Evolutionary conservation across 2,329 filamentous ascomycete genomes (phyloP), one percentile per base, ranked within the genome.

Genomic region (Epichloe sylvatica): DNA sequence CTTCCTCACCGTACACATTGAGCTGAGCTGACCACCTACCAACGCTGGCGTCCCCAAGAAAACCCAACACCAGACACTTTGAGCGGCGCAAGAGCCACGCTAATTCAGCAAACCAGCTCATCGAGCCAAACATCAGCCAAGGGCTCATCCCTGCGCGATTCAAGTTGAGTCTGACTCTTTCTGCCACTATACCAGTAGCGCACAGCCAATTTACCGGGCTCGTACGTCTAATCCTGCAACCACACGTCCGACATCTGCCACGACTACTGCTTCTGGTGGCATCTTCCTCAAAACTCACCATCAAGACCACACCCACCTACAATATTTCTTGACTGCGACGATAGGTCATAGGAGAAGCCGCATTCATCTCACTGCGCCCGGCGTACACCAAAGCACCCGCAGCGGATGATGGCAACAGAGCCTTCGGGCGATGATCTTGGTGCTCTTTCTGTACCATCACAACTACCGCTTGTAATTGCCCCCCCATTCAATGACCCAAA

Each of bases 321-420:
- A 37, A 34, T 7, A 35, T 25, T 45, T 33, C 46, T 33, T 30
- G 35, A 50, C 52, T 53, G 54, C 56, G 54, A 59, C 54, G 53
- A 9, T 54, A 54, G 46, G 48, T 41, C 40, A 43, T 43, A 13
- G 39, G 21, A 48, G 40, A 30, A 43, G 17, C 25, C 30, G 19
- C 19, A 13, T 53, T 56, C 56, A 57, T 59, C 55, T 56, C 56
- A 60, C 54, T 54, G 53, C 56, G 56, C 64, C 60, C 58, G 60
- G 64, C 61, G 62, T 50, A 35, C 36, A 49, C 15, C 41, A 45
- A 36, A 46, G 7, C 35, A 51, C 38, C 51, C 61, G 59, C 63
- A 63, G 43, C 75, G 76, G 75, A 80, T 77, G 75, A 80, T 80
- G 77, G 77, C 76, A 73, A 75, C 75, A 72, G 77, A 77, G 74